A percentile compares a stretch with the other conserved stretches of the same genome.
Conservation (phyloP, 2,329 filamentous ascomycete species). For the Paecilomyces variotii region DNA sequence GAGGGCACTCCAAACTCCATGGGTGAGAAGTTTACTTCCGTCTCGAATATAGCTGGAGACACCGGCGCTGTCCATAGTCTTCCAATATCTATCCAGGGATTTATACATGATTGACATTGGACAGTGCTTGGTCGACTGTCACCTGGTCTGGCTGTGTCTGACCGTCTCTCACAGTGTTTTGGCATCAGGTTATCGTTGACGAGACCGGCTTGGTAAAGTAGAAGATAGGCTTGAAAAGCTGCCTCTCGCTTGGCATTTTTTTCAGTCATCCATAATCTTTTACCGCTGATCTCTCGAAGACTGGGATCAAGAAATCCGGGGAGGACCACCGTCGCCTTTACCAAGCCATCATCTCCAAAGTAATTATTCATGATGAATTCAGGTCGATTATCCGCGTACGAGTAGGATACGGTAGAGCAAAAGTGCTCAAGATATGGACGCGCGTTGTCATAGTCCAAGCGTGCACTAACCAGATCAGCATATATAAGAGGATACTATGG, state of each 20-base stretch:
- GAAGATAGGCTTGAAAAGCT: slow-evolving; percentile 69
- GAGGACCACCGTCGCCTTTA: slow-evolving; percentile 56
- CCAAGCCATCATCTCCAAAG: slow-evolving; percentile 3
- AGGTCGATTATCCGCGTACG: slow-evolving; percentile 58
- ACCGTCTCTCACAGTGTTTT: slow-evolving; percentile 25
- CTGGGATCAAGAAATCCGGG: slow-evolving; percentile 61
- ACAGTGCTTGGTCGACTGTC: slow-evolving; percentile 20
- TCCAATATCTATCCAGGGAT: slow-evolving; percentile 32
- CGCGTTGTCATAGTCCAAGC: slow-evolving; percentile 65
- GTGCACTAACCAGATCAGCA: slow-evolving; percentile 42
- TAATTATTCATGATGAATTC: slow-evolving; percentile 54
- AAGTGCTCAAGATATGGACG: slow-evolving; percentile 75
- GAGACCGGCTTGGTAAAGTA: slow-evolving; percentile 61
- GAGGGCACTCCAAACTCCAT: slow-evolving; percentile 6
- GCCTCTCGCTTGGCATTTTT: slow-evolving; percentile 70
- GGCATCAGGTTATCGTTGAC: slow-evolving; percentile 75
- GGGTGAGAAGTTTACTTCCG: slow-evolving; percentile 11
- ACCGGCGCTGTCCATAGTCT: slow-evolving; percentile 15
- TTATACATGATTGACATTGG: slow-evolving; percentile 21
- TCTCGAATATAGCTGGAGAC: slow-evolving; percentile 10
- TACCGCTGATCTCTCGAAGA: slow-evolving; percentile 49
- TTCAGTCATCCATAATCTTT: slow-evolving; percentile 59
- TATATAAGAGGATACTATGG: background rate
- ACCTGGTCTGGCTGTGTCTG: slow-evolving; percentile 28
- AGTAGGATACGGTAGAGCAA: slow-evolving; percentile 54